Percentiles rank a stretch among this genome's conserved stretches.
phyloP scores from a whole-genome alignment of 495 filamentous ascomycete species.

The Talaromyces borbonicus region DNA sequence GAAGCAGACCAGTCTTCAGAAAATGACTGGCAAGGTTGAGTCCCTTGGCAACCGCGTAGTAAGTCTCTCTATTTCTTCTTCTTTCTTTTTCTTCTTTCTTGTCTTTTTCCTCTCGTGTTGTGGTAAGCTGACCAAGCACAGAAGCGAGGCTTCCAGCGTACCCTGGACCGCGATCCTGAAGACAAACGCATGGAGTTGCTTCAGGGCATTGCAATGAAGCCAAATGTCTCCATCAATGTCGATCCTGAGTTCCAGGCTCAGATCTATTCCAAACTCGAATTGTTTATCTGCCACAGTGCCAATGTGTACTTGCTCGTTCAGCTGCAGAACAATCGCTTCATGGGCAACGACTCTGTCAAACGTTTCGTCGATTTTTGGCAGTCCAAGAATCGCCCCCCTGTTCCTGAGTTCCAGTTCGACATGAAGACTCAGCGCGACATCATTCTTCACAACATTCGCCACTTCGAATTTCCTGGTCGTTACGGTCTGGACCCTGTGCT shows the following conservation, averaged over 20 bases:
- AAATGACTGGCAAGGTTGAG: neutral
- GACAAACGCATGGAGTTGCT: conserved; percentile 6
- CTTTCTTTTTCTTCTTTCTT: neutral
- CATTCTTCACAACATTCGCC: conserved; percentile 39
- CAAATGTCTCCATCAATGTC: conserved; percentile 35
- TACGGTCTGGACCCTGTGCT: conserved; percentile 27
- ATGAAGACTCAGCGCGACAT: conserved; percentile 45
- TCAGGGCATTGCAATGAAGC: conserved; percentile 10
- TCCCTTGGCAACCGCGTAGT: conserved; percentile 2
- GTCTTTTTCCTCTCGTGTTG: no score
- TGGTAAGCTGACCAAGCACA: neutral
- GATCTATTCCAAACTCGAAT: conserved; percentile 45
- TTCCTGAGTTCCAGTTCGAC: conserved; percentile 48
- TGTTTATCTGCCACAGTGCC: conserved; percentile 41
- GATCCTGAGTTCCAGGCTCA: conserved; percentile 35
- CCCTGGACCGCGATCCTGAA: neutral
- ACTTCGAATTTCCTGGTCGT: conserved; percentile 38
- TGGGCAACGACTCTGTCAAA: conserved; percentile 37
- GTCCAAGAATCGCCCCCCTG: conserved; percentile 41
- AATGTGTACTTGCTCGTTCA: conserved; percentile 40
- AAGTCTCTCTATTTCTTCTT: neutral
- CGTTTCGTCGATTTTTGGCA: conserved; percentile 37
- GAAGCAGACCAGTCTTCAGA: conserved; percentile 1
- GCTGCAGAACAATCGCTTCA: conserved; percentile 35
- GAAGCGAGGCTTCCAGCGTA: neutral